Percentiles rank a stretch among this genome's conserved stretches.
Evolutionary conservation across 2,329 filamentous ascomycete species (phyloP).

Genomic region (Hortaea werneckii): DNA sequence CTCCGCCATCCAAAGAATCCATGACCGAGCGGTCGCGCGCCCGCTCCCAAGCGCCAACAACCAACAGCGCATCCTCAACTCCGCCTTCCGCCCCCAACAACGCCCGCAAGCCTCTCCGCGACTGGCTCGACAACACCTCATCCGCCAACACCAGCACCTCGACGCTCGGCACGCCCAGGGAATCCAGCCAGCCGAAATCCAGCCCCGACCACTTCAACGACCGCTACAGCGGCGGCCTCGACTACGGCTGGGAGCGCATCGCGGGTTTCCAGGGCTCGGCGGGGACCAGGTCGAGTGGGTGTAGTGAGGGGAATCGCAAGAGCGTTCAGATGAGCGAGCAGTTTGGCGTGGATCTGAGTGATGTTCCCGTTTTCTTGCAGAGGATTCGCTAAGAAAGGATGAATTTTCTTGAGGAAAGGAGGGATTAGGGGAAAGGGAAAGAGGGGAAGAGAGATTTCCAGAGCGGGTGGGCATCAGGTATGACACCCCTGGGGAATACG

Average conservation of each 20-base stretch:
- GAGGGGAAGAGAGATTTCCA: no score
- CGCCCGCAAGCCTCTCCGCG: neutral
- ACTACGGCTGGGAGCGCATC: conserved; percentile 27
- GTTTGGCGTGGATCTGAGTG: conserved; percentile 30
- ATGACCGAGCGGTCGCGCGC: conserved; percentile 18
- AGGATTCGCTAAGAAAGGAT: conserved; percentile 1
- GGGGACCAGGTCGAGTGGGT: conserved; percentile 20
- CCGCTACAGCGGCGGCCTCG: conserved; percentile 27
- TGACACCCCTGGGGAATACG: no score
- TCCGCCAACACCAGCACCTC: conserved; percentile 1
- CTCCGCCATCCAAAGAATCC: conserved; percentile 12
- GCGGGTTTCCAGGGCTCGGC: conserved; percentile 27
- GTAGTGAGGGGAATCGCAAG: conserved; percentile 19
- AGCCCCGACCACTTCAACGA: conserved; percentile 14
- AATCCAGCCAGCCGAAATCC: conserved; percentile 2
- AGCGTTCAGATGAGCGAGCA: conserved; percentile 23
- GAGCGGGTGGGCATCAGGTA: no score
- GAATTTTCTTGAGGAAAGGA: no score
- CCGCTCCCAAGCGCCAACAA: conserved; percentile 9
- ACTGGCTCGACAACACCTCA: neutral
- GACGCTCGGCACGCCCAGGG: neutral
- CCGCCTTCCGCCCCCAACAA: neutral
- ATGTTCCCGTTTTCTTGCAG: conserved; percentile 30
- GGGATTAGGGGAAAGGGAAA: no score
- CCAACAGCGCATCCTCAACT: conserved; percentile 1